These are phyloP conservation scores for Venturia effusa DNA, from an alignment of 2,329 filamentous ascomycete genomes.

Conservation along the genomic window DNA sequence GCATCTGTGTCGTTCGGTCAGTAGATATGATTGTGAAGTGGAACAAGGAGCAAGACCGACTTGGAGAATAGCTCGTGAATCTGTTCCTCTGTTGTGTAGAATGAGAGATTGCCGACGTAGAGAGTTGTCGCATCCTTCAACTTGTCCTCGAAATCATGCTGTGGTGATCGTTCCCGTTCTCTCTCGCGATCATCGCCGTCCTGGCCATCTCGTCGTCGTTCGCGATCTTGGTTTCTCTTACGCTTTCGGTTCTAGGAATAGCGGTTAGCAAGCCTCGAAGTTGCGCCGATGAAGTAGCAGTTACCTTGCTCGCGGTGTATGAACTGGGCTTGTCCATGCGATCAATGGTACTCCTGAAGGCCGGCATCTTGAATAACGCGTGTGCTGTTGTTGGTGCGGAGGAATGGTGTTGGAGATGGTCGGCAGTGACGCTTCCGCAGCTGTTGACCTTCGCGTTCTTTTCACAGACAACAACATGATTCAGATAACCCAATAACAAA, in stretches of 20 bases:
- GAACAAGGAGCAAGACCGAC: constrained; percentile 28
- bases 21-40: background rate
- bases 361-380: constrained; percentile 1
- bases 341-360: constrained; percentile 55
- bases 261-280: constrained; percentile 5
- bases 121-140: constrained; percentile 83
- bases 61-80: constrained; percentile 95
- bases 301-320: constrained; percentile 77
- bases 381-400: background rate
- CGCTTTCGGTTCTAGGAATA: constrained; percentile 7
- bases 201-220: constrained; percentile 50
- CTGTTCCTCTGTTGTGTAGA: constrained; percentile 98
- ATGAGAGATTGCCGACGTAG: constrained; percentile 96
- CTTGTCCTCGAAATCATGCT: constrained; percentile 57
- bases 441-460: background rate
- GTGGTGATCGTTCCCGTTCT: constrained; percentile 23
- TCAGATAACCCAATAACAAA: background rate
- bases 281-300: constrained; percentile 17
- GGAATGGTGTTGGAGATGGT: background rate
- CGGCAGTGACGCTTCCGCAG: background rate
- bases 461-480: background rate
- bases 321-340: constrained; percentile 89
- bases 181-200: constrained; percentile 45
- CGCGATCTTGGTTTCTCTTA: constrained; percentile 51
- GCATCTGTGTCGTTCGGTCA: constrained; percentile 36